A percentile compares a stretch with the other conserved stretches of the same genome.
Conservation (phyloP, 345 rosid genomes). For the Turnera subulata region DNA sequence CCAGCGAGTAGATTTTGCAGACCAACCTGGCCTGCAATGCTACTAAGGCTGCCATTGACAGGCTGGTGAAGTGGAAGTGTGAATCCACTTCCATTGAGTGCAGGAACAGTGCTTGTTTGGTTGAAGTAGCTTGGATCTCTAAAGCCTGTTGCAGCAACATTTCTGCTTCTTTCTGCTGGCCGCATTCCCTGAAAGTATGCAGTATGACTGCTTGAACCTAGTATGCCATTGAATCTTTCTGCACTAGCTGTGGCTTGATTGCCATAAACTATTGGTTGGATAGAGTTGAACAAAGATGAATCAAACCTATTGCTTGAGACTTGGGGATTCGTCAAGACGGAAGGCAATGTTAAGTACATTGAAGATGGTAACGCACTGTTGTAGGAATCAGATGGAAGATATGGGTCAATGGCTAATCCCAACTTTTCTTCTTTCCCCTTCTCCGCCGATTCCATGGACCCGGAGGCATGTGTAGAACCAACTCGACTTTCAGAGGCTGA, state of each 20-base stretch:
- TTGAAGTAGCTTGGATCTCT: conserved; percentile 12
- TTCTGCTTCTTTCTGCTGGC: conserved; percentile 29
- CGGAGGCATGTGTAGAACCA: conserved; percentile 18
- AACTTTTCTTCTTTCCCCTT: conserved; percentile 19
- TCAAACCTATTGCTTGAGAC: conserved; percentile 26
- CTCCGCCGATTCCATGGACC: conserved; percentile 13
- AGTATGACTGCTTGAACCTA: conserved; percentile 25
- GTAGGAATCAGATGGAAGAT: conserved; percentile 19
- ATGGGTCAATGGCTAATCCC: conserved; percentile 19
- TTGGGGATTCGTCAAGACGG: conserved; percentile 15
- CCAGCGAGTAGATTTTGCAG: conserved; percentile 24
- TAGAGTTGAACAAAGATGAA: conserved; percentile 21
- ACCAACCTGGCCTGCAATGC: no score
- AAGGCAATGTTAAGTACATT: conserved; percentile 31
- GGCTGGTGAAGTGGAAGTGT: no score
- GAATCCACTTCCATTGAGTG: no score
- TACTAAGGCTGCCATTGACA: no score
- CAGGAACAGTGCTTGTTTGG: no score
- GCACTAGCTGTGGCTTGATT: conserved; percentile 13
- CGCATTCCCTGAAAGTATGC: conserved; percentile 32
- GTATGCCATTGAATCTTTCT: conserved; percentile 20
- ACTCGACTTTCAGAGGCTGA: conserved; percentile 13
- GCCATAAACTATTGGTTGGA: conserved; percentile 27
- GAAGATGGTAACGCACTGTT: conserved; percentile 27
- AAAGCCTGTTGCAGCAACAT: conserved; percentile 19